Evolutionary conservation across 768 basidiomycete species (phyloP), one percentile per base, ranked within the genome.

Genomic region (Polyporus arcularius): DNA sequence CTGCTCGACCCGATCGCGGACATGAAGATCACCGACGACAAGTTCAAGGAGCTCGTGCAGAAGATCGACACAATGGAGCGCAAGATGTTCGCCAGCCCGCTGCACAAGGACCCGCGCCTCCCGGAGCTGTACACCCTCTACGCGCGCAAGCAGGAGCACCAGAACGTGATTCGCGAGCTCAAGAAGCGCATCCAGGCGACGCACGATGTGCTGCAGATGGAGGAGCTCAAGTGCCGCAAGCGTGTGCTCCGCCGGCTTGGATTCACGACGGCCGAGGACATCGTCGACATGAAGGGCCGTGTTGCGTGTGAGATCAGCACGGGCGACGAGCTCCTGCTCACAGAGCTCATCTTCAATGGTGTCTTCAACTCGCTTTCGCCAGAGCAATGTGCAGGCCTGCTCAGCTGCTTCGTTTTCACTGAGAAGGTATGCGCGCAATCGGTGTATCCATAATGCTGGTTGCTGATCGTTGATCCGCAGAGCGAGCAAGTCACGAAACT

Each of bases 231-330:
- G 74, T 88, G 87, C 67, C 83, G 97, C 58, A 98, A 98, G 75
- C 92, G 96, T 26, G 96, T 97, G 0, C 81, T 98, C 30, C 85
- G 97, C 39, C 84, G 97, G 38, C 77, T 99, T 6, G 96, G 90
- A 0, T 98, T 98, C 79, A 96, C 94, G 2, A 89, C 84, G 14
- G 72, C 86, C 10, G 84, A 88, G 0, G 96, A 98, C 73, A 97
- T 98, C 59, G 94, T 98, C 21, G 97, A 98, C 71, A 87, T 95
- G 83, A 99, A 99, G 77, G 97, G 97, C 0, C 82, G 97, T 41
- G 96, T 99, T 1, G 97, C 97, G 16, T 99, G 97, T 72, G 97
- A 99, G 76, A 98, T 99, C 75, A 94, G 92, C 71, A 89, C 95
- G 2, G 97, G 97, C 7, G 97, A 99, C 70, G 97, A 99, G 76